These are phyloP conservation scores for Cenchrus americanus DNA, from an alignment of 176 grass and related monocot species.

Conservation along the genomic window DNA sequence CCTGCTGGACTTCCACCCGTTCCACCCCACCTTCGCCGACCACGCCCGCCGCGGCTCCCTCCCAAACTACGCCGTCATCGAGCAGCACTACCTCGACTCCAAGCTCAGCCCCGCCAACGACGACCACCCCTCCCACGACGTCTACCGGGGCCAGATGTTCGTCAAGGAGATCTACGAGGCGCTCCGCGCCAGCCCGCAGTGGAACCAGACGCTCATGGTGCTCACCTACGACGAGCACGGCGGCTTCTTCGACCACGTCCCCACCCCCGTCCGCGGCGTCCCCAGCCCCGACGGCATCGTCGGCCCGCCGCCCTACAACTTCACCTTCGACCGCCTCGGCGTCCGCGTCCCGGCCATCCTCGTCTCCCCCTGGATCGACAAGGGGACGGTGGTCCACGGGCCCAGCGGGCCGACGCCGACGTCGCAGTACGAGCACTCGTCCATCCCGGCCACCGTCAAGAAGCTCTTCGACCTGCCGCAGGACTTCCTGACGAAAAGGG, in stretches of 20 bases:
- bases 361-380: conserved; percentile 83
- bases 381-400: conserved; percentile 75
- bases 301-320: conserved; percentile 72
- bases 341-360: conserved; percentile 85
- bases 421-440: conserved; percentile 92
- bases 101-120: conserved; percentile 69
- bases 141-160: conserved; percentile 87
- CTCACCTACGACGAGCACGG: conserved; percentile 97
- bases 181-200: conserved; percentile 72
- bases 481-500: conserved; percentile 70
- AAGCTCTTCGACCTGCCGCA: conserved; percentile 82
- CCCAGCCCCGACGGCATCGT: conserved; percentile 88
- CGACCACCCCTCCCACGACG: conserved; percentile 95
- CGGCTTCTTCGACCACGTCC: conserved; percentile 89
- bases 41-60: conserved; percentile 59
- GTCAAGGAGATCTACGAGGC: conserved; percentile 92
- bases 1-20: conserved; percentile 70
- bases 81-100: conserved; percentile 89
- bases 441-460: conserved; percentile 88
- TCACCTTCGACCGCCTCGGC: conserved; percentile 74
- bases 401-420: conserved; percentile 75
- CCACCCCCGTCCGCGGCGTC: conserved; percentile 67
- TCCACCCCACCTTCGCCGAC: conserved; percentile 50
- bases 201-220: conserved; percentile 84
- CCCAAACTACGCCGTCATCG: conserved; percentile 82